A percentile compares a stretch with the other conserved stretches of the same genome.
Conservation (phyloP, 2,329 filamentous ascomycete genomes). For the Nemania sp. region DNA sequence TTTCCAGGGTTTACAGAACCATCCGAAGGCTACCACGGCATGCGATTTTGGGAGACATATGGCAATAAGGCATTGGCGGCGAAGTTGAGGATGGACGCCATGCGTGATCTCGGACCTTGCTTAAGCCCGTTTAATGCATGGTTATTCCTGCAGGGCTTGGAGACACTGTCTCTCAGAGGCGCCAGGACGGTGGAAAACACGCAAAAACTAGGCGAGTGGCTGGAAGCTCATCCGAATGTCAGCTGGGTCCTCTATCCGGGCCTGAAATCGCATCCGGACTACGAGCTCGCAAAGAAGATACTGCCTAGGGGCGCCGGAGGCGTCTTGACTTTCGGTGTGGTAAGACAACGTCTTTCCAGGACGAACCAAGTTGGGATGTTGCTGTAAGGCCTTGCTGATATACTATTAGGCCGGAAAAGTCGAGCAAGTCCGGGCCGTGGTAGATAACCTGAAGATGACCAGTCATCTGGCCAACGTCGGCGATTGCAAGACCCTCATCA, state of each 20-base stretch:
- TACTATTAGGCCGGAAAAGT: conserved; percentile 39
- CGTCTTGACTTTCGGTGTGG: conserved; percentile 73
- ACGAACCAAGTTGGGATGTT: not conserved
- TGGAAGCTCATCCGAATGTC: conserved; percentile 69
- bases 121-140: conserved; percentile 75
- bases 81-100: conserved; percentile 69
- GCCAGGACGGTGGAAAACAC: conserved; percentile 71
- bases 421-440: conserved; percentile 52
- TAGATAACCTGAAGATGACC: conserved; percentile 74
- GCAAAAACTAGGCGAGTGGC: conserved; percentile 67
- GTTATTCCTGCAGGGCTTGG: conserved; percentile 70
- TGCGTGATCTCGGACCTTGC: conserved; percentile 69
- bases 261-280: conserved; percentile 65
- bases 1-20: conserved; percentile 75
- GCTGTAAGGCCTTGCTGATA: conserved; percentile 44
- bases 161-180: conserved; percentile 68
- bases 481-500: conserved; percentile 73
- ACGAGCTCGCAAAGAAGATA: conserved; percentile 70
- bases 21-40: conserved; percentile 69
- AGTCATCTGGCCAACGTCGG: conserved; percentile 76
- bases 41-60: conserved; percentile 74
- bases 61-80: conserved; percentile 68
- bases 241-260: conserved; percentile 75
- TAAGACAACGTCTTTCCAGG: conserved; percentile 47
- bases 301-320: conserved; percentile 70